These are phyloP conservation scores for Arachis hypogaea DNA, from an alignment of 306 rosid species.

Conservation along the genomic window DNA sequence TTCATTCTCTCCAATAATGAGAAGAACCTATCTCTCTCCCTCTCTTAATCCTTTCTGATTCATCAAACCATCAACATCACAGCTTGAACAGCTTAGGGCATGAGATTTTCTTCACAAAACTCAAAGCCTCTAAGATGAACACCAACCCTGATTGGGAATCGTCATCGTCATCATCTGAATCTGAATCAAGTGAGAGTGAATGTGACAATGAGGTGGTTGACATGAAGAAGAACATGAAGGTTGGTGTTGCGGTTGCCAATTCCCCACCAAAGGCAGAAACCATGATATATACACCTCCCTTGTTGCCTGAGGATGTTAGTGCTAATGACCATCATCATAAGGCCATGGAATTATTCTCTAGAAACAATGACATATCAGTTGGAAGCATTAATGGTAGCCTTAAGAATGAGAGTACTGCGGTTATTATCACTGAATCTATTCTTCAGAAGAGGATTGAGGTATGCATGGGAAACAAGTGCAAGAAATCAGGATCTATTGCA, in stretches of 20 bases:
- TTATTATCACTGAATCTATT: slow-evolving; percentile 16
- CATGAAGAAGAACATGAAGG: slow-evolving; percentile 47
- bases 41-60: too few species aligned
- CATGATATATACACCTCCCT: slow-evolving; percentile 20
- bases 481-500: slow-evolving; percentile 61
- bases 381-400: slow-evolving; percentile 24
- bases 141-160: slow-evolving; percentile 38
- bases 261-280: slow-evolving; percentile 33
- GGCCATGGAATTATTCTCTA: slow-evolving; percentile 33
- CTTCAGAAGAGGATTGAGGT: slow-evolving; percentile 67
- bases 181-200: slow-evolving; percentile 72
- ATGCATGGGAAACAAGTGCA: slow-evolving; percentile 91
- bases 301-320: slow-evolving; percentile 28
- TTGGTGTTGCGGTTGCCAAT: slow-evolving; percentile 28
- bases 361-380: slow-evolving; percentile 37
- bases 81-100: too few species aligned
- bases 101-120: too few species aligned
- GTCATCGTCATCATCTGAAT: slow-evolving; percentile 70
- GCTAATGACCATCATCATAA: slow-evolving; percentile 5
- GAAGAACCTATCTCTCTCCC: too few species aligned
- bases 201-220: slow-evolving; percentile 54
- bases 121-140: slow-evolving; percentile 51
- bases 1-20: too few species aligned
- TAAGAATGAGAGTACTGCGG: slow-evolving; percentile 23
- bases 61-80: too few species aligned